Conservation (phyloP, 139 green algal species). For the Dunaliella primolecta region DNA sequence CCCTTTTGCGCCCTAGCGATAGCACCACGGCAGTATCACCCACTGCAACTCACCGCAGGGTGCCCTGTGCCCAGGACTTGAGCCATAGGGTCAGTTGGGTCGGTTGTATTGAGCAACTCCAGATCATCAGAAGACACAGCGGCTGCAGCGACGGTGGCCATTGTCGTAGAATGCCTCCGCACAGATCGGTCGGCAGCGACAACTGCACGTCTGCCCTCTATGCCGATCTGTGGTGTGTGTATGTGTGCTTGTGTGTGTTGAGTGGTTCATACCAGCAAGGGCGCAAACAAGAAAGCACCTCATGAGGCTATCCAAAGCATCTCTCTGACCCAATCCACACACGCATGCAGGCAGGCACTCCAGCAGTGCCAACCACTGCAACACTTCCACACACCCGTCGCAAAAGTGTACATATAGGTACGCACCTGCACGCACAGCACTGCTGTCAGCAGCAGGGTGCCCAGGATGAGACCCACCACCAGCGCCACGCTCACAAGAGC, state of each 20-base stretch:
- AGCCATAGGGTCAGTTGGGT: background rate
- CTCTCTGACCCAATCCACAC: no score
- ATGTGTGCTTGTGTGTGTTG: background rate
- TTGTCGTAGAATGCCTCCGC: background rate
- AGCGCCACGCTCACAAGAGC: background rate
- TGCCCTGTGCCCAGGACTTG: background rate
- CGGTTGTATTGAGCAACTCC: no score
- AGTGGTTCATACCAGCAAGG: no score
- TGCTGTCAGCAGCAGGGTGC: background rate
- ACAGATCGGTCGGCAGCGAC: background rate
- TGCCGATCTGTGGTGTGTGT: background rate
- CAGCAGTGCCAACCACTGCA: no score
- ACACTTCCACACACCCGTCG: no score
- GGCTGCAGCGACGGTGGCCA: background rate
- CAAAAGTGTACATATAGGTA: no score
- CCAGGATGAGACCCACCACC: background rate
- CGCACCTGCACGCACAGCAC: slow-evolving; percentile 3
- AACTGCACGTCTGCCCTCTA: background rate
- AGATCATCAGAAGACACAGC: background rate
- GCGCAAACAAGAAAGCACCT: no score
- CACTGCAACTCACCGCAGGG: background rate
- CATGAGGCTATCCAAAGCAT: no score
- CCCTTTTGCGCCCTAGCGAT: no score
- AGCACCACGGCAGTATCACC: no score
- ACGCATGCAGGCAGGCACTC: no score